Percentiles rank a stretch among this genome's conserved stretches.
These are phyloP conservation scores for Pythium sukuiense DNA, from an alignment of 352 stramenopile genomes.

Conservation along the genomic window DNA sequence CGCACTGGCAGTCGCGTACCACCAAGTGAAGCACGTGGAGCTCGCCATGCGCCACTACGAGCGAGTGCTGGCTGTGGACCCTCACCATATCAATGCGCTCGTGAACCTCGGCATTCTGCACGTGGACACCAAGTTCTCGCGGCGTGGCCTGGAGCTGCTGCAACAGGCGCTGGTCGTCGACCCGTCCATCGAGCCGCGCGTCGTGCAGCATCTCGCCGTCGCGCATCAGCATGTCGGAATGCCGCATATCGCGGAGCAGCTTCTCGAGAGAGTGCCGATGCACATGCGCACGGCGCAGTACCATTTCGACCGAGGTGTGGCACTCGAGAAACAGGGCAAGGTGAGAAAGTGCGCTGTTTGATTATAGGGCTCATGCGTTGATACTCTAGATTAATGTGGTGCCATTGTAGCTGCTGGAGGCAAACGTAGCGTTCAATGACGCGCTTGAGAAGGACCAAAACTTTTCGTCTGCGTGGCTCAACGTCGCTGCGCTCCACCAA, in stretches of 20 bases:
- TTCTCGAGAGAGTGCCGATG: slow-evolving; percentile 28
- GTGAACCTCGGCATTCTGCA: slow-evolving; percentile 38
- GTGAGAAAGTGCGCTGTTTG: background rate
- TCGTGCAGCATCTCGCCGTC: slow-evolving; percentile 39
- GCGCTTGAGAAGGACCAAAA: slow-evolving; percentile 36
- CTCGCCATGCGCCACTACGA: background rate
- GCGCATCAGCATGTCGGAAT: slow-evolving; percentile 32
- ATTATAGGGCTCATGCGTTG: no score
- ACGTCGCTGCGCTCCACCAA: slow-evolving; percentile 70
- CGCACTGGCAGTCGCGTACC: background rate
- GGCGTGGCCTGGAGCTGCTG: slow-evolving; percentile 17
- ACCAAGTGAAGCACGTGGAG: background rate
- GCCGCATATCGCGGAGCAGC: slow-evolving; percentile 35
- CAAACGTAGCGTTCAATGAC: slow-evolving; percentile 43
- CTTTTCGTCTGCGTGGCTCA: slow-evolving; percentile 47
- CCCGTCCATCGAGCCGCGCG: background rate
- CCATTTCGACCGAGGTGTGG: slow-evolving; percentile 58
- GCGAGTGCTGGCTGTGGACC: background rate
- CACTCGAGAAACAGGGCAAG: slow-evolving; percentile 48
- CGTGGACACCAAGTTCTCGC: slow-evolving; percentile 29
- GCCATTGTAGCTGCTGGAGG: slow-evolving; percentile 39
- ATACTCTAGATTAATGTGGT: background rate
- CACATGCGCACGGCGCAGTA: slow-evolving; percentile 29
- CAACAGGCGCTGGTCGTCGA: slow-evolving; percentile 23
- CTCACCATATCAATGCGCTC: slow-evolving; percentile 6